A percentile compares a stretch with the other conserved stretches of the same genome.
These are phyloP conservation scores for Lippia alba DNA, from an alignment of 305 asterid genomes.

Conservation along the genomic window DNA sequence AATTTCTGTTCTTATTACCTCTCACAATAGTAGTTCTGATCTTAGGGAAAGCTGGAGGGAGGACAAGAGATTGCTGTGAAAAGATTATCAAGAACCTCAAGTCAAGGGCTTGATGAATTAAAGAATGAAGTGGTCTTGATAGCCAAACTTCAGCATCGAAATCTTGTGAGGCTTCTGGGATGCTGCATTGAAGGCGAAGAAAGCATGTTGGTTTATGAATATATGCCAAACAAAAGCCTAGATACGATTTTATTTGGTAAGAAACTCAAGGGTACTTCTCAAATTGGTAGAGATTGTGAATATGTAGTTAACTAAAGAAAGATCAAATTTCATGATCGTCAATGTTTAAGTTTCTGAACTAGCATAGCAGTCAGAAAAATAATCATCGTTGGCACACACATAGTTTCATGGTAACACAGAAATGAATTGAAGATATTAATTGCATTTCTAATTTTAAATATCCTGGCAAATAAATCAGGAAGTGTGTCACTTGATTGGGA, in stretches of 20 bases:
- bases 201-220: slow-evolving; percentile 55
- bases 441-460: no score
- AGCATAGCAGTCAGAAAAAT: no score
- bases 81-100: slow-evolving; percentile 50
- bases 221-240: slow-evolving; percentile 50
- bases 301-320: no score
- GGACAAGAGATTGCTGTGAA: slow-evolving; percentile 67
- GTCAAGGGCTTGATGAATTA: slow-evolving; percentile 62
- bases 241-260: slow-evolving; percentile 43
- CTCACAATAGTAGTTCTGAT: background rate
- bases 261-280: no score
- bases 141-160: slow-evolving; percentile 67
- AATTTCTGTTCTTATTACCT: background rate
- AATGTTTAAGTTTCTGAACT: no score
- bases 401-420: no score
- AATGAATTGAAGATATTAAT: no score
- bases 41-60: slow-evolving; percentile 48
- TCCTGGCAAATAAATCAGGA: slow-evolving; percentile 38
- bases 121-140: slow-evolving; percentile 59
- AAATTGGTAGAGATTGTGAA: no score
- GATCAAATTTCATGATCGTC: no score
- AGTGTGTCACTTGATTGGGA: slow-evolving; percentile 49
- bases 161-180: slow-evolving; percentile 66
- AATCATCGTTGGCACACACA: no score
- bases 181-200: slow-evolving; percentile 60